Percentiles rank a stretch among this genome's conserved stretches.
Conservation (phyloP, 805 yeast species). For the Monosporozyma unispora region DNA sequence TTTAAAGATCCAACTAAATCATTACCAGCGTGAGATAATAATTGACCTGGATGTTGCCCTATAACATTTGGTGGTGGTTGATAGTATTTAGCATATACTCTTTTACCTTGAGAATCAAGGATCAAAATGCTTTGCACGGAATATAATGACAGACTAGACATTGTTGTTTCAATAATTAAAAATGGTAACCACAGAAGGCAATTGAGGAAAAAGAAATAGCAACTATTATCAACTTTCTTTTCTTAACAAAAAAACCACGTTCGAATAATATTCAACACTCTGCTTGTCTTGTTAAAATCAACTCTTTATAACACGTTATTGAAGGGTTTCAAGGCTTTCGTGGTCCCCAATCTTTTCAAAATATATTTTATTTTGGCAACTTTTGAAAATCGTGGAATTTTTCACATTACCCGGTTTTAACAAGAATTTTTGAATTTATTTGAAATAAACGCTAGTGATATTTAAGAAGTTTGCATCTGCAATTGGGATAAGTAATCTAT, state of each 20-base stretch:
- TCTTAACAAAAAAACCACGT: not conserved
- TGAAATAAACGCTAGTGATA: not conserved
- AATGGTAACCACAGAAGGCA: no score
- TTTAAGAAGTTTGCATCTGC: not conserved
- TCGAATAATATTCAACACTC: not conserved
- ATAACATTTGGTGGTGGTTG: conserved; percentile 37
- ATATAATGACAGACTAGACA: conserved; percentile 49
- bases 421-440: not conserved
- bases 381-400: not conserved
- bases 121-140: conserved; percentile 73
- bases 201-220: not conserved
- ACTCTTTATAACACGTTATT: not conserved
- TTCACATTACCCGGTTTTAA: not conserved
- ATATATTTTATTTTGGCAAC: not conserved
- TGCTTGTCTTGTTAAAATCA: not conserved
- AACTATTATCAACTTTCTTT: not conserved
- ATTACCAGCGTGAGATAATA: not conserved
- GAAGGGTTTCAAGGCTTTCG: not conserved
- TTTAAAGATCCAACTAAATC: conserved; percentile 26
- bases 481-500: no score
- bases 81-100: conserved; percentile 82
- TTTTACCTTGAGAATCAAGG: conserved; percentile 70
- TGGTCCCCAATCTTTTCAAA: not conserved
- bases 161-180: not conserved
- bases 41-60: not conserved